Evolutionary conservation across 345 rosid genomes (phyloP), one percentile per base, ranked within the genome.

Genomic region (Citrus maxima): DNA sequence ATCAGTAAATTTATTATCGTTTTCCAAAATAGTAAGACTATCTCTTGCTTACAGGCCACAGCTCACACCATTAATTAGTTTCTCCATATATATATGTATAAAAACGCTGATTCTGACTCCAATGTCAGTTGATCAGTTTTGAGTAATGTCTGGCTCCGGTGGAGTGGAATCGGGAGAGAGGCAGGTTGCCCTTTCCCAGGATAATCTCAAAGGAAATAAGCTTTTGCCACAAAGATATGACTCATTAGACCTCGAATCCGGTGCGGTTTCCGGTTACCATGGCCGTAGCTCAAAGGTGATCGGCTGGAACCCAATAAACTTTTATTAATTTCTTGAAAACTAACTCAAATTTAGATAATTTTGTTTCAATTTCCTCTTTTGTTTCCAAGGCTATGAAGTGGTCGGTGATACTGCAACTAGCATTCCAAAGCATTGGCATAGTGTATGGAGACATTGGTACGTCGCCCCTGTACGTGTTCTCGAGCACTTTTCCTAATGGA

Each of bases 171-270:
- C 4, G 18, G 64, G n/a, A 22, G 54, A 55, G 19, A 35, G n/a
- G 27, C 25, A 55, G 51, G 63, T 4, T 24, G 79, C 7, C 10
- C 21, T 6, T 24, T 72, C 82, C 14, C 72, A 28, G 4, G 61
- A 78, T 24, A 25, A 62, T 8, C 79, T 82, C 66, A 35, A 56
- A 13, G 80, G 61, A 38, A 73, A 62, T 61, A 82, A 80, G 32
- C 78, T 79, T 51, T 82, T 85, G 6, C 1, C 18, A 18, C 70
- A 7, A n/a, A 81, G 88, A 18, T 34, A 46, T 16, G 90, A 89
- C 40, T 87, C 92, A 8, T 32, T 87, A 22, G 90, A 89, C 62
- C n/a, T 86, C 7, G 92, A 89, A 68, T 80, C 90, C 54, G 75
- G 82, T 73, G 79, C 27, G 40, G 55, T 79, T 62, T 28, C 74